Evolutionary conservation across 495 filamentous ascomycete species (phyloP).

Genomic region (Apodospora peruviana): DNA sequence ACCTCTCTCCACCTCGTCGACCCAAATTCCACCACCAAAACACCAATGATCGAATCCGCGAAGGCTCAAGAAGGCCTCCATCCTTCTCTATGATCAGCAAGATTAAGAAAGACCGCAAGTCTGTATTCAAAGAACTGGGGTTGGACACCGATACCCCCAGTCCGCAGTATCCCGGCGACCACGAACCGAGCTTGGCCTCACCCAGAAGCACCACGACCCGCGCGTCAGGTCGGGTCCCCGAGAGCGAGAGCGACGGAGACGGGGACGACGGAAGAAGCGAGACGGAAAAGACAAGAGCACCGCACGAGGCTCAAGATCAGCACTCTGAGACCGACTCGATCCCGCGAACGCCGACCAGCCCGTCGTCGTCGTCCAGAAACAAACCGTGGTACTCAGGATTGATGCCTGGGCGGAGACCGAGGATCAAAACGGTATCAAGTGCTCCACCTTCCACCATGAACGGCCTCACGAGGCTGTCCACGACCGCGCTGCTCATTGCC

Average conservation of each 20-base stretch:
- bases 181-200: constrained; percentile 19
- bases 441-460: constrained; percentile 33
- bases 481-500: constrained; percentile 49
- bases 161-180: constrained; percentile 14
- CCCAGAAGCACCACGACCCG: constrained; percentile 3
- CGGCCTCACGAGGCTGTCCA: constrained; percentile 35
- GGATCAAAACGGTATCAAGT: constrained; percentile 34
- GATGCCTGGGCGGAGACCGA: constrained; percentile 30
- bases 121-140: constrained; percentile 43
- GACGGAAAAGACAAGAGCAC: constrained; percentile 4
- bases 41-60: constrained; percentile 41
- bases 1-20: constrained; percentile 11
- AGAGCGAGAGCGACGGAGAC: background rate
- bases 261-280: constrained; percentile 11
- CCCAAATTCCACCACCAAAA: constrained; percentile 41
- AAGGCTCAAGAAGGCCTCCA: constrained; percentile 28
- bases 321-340: constrained; percentile 5
- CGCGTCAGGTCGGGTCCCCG: background rate
- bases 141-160: constrained; percentile 29
- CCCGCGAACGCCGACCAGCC: constrained; percentile 10
- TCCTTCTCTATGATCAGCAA: constrained; percentile 28
- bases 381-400: constrained; percentile 35
- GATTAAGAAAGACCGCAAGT: constrained; percentile 33
- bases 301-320: constrained; percentile 4
- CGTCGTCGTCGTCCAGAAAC: constrained; percentile 4